Evolutionary conservation across 352 stramenopile genomes (phyloP), one percentile per base, ranked within the genome.

Genomic region (Pythium grandisporangium): DNA sequence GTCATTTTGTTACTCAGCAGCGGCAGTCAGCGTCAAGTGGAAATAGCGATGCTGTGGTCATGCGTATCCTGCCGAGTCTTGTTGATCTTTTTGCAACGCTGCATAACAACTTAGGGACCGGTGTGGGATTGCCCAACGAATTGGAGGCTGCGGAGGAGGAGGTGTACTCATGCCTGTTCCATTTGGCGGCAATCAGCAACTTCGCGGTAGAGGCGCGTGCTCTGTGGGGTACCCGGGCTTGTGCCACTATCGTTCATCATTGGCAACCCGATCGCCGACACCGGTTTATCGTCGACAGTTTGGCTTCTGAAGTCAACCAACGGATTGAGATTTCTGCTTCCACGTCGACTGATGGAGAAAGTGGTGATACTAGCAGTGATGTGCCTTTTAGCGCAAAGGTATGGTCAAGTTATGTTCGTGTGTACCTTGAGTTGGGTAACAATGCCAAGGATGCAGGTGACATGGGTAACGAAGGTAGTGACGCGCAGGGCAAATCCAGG

Each of bases 31-130:
- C n/a, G n/a, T n/a, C n/a, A n/a, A n/a, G n/a, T n/a, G n/a, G n/a
- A n/a, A n/a, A n/a, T n/a, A 64, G 38, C 24, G 62, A 55, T 20
- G 51, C 73, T 19, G 58, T 66, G 12, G 48, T 71, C 32, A 66
- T 84, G 58, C 63, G 70, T n/a, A 61, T 86, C 21, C 41, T 89
- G n/a, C 64, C 63, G 11, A 63, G 65, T 12, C 54, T 86, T 3
- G 67, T 81, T 37, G 42, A 67, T 21, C 40, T 89, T 6, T 86
- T 86, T 33, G 55, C 49, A 10, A 76, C 70, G 19, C 45, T 89
- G 29, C 27, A 24, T 3, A 45, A 56, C 23, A 49, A 35, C 2
- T n/a, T n/a, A n/a, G n/a, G n/a, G n/a, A n/a, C n/a, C n/a, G n/a
- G n/a, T n/a, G n/a, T n/a, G n/a, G n/a, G n/a, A n/a, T 41, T 84